A percentile compares a stretch with the other conserved stretches of the same genome.
These are phyloP conservation scores for Paracoccidioides lutzii DNA, from an alignment of 2,329 filamentous ascomycete species.

Conservation along the genomic window DNA sequence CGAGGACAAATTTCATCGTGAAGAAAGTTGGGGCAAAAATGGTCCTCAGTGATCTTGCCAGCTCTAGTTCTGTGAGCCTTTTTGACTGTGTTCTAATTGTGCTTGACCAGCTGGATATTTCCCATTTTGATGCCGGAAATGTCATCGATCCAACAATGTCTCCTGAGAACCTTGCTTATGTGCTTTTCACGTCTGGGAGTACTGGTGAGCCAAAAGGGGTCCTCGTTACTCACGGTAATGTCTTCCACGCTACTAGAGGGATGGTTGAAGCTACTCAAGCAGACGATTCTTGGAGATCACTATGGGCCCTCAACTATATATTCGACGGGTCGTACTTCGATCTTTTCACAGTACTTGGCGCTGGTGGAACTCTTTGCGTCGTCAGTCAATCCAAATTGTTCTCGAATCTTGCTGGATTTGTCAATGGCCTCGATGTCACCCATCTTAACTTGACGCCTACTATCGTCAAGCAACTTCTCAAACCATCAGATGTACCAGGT, in stretches of 20 bases:
- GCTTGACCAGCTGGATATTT: not conserved
- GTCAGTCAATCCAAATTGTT: conserved; percentile 61
- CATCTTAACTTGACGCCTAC: conserved; percentile 79
- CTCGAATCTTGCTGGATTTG: conserved; percentile 53
- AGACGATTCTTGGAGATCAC: conserved; percentile 39
- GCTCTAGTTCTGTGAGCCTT: not conserved
- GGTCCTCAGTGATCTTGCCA: conserved; percentile 25
- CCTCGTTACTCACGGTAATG: conserved; percentile 61
- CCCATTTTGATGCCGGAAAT: not conserved
- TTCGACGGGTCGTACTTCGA: conserved; percentile 84
- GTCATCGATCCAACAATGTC: not conserved
- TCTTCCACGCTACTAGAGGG: conserved; percentile 58
- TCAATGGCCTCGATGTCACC: conserved; percentile 52
- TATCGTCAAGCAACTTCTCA: conserved; percentile 56
- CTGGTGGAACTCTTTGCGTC: conserved; percentile 64
- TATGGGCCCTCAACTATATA: conserved; percentile 71
- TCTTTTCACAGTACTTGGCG: conserved; percentile 71
- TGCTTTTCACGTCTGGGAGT: conserved; percentile 72
- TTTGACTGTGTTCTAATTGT: not conserved
- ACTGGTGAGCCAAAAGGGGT: conserved; percentile 72
- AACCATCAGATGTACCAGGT: conserved; percentile 52
- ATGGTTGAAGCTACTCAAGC: conserved; percentile 62
- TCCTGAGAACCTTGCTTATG: conserved; percentile 50
- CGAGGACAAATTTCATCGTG: conserved; percentile 50
- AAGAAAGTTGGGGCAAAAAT: conserved; percentile 42